Conservation (phyloP, 495 filamentous ascomycete species). For the Talaromyces adpressus region DNA sequence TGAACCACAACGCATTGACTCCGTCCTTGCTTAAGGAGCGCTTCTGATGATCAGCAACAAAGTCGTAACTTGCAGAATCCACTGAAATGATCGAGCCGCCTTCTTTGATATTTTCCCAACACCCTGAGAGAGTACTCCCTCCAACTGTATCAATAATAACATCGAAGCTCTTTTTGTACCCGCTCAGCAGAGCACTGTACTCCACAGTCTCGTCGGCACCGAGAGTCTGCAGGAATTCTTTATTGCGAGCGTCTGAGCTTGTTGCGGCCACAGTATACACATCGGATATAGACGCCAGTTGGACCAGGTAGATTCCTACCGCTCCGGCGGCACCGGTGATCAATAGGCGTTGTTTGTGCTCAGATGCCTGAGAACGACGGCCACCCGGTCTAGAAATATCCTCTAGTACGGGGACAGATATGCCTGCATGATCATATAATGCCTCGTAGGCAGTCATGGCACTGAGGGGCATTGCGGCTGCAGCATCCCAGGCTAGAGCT, state of each 20-base stretch:
- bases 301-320: slow-evolving; percentile 28
- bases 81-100: slow-evolving; percentile 23
- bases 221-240: slow-evolving; percentile 18
- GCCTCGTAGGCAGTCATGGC: slow-evolving; percentile 29
- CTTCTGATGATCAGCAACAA: slow-evolving; percentile 28
- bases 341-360: slow-evolving; percentile 12
- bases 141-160: slow-evolving; percentile 30
- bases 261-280: slow-evolving; percentile 20
- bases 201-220: slow-evolving; percentile 25
- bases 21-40: slow-evolving; percentile 10
- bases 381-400: not conserved
- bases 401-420: slow-evolving; percentile 7
- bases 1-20: slow-evolving; percentile 25
- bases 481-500: slow-evolving; percentile 14
- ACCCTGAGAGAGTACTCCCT: slow-evolving; percentile 17
- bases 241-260: slow-evolving; percentile 23
- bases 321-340: slow-evolving; percentile 29
- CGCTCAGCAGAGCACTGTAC: slow-evolving; percentile 14
- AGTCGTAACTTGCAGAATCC: slow-evolving; percentile 26
- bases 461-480: slow-evolving; percentile 26
- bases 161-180: slow-evolving; percentile 16
- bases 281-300: slow-evolving; percentile 21
- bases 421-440: slow-evolving; percentile 21
- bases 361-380: not conserved
- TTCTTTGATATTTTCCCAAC: slow-evolving; percentile 20